Evolutionary conservation across 2,329 filamentous ascomycete genomes (phyloP), one percentile per base, ranked within the genome.

Genomic region (Pyricularia grisea): DNA sequence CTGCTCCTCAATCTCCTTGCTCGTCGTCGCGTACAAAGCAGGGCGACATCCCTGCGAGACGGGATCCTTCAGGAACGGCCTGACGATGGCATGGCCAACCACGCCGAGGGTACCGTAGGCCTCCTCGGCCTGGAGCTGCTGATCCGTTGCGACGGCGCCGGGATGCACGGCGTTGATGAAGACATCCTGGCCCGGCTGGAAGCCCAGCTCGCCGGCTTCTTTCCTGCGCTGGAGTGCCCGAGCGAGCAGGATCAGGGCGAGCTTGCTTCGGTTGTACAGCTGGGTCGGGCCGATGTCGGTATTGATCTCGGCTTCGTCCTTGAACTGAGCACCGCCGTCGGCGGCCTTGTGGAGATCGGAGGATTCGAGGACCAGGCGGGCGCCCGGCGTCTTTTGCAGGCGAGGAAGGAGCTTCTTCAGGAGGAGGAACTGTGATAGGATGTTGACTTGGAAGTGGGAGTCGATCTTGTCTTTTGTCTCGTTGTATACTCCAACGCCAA

Each of bases 121-220:
- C 73, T 71, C 33, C 76, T 75, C 28, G 72, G 69, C 61, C 75
- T 75, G 3, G 68, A 69, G 67, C 12, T 20, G 20, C 50, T 61
- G 66, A 23, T 58, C 42, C 28, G 66, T 68, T 2, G 25, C 30
- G 67, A 68, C 60, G n/a, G 33, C 23, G 60, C 67, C 67, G 20
- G 67, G 67, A 27, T 68, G 67, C 12, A 60, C 67, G 17, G 67
- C 58, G 10, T 55, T 55, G 20, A 55, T 55, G 42, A 55, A 55
- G 17, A 55, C 42, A 20, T 20, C n/a, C 20, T 55, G 42, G 20
- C 42, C 42, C 20, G 42, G 20, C 42, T 55, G 42, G 20, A 55
- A 55, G 17, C 42, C 42, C 42, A 55, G 42, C 6, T 55, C 42
- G 42, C 42, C 20, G 6, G 42, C 42, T 55, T 55, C 42, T 10